Conservation (phyloP, 129 eudicot genomes). For the Arctium minus region DNA sequence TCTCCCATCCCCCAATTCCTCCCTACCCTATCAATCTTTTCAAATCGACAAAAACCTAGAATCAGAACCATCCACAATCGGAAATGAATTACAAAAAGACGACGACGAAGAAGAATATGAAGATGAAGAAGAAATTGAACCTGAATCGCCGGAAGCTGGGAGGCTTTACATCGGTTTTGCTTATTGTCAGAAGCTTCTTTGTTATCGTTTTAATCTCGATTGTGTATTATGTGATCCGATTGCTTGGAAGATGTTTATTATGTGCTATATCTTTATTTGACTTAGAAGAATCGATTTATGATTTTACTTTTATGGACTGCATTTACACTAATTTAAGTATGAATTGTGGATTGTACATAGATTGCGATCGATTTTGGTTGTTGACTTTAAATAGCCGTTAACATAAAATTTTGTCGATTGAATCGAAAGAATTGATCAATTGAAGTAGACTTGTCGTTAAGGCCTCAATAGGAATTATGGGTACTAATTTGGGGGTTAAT, state of each 20-base stretch:
- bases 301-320: background rate
- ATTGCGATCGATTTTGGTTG: background rate
- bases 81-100: too few species aligned
- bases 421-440: background rate
- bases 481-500: too few species aligned
- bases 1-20: too few species aligned
- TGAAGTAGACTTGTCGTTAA: too few species aligned
- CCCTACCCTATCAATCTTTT: too few species aligned
- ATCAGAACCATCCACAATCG: too few species aligned
- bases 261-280: background rate
- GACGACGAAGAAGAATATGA: too few species aligned
- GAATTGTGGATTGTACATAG: background rate
- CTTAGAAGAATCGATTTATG: background rate
- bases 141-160: too few species aligned
- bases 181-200: background rate
- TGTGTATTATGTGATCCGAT: background rate
- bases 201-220: background rate
- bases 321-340: background rate
- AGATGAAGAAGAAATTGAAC: too few species aligned
- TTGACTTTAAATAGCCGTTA: background rate
- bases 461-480: too few species aligned
- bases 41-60: too few species aligned
- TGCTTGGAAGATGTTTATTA: background rate
- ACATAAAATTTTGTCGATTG: background rate
- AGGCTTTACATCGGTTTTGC: too few species aligned